These are phyloP conservation scores for Vigna angularis DNA, from an alignment of 306 rosid genomes.

Conservation along the genomic window DNA sequence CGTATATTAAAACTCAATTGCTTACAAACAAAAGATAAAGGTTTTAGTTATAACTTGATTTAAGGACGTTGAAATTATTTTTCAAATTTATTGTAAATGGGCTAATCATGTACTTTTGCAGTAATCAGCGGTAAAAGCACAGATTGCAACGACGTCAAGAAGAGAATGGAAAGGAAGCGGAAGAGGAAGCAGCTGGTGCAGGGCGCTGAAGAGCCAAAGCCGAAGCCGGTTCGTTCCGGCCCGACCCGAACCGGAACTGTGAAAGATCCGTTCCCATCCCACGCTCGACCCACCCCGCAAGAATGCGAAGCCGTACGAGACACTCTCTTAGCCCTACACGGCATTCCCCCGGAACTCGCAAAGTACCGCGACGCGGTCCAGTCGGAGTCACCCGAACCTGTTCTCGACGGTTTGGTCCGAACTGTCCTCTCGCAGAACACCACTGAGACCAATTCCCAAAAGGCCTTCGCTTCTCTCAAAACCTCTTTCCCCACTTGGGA, in stretches of 20 bases:
- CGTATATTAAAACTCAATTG: too few relatives aligned
- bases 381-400: slow-evolving; percentile 50
- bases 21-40: too few relatives aligned
- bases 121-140: too few relatives aligned
- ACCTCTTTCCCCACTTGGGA: slow-evolving; percentile 65
- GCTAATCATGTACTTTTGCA: too few relatives aligned
- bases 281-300: slow-evolving; percentile 58
- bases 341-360: slow-evolving; percentile 77
- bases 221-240: slow-evolving; percentile 2
- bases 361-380: slow-evolving; percentile 60
- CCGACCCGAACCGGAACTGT: background rate
- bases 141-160: background rate
- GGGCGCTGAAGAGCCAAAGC: background rate
- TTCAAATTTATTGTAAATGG: too few relatives aligned
- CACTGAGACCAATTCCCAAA: slow-evolving; percentile 61
- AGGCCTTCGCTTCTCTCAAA: slow-evolving; percentile 84
- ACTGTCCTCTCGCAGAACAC: slow-evolving; percentile 92
- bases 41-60: too few relatives aligned
- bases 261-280: slow-evolving; percentile 64
- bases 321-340: slow-evolving; percentile 73
- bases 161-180: slow-evolving; percentile 43
- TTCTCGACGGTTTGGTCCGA: slow-evolving; percentile 84
- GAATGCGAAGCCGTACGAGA: slow-evolving; percentile 67
- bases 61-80: too few relatives aligned
- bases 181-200: slow-evolving; percentile 36